Evolutionary conservation across 768 basidiomycete genomes (phyloP).

Genomic region (Serendipita sp.): DNA sequence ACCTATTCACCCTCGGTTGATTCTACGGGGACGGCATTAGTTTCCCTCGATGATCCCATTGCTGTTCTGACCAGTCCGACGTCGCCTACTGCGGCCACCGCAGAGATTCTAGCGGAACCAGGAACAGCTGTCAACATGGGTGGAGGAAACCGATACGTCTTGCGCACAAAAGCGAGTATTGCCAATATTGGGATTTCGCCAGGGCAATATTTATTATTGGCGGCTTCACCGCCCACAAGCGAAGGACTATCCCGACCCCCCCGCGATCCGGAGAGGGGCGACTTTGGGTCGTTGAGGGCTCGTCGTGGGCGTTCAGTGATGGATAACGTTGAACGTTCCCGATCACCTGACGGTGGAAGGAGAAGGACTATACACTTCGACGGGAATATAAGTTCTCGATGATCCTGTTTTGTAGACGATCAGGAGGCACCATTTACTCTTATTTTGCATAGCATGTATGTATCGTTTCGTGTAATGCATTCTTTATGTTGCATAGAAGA

Average conservation of each 20-base stretch:
- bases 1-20: constrained; percentile 39
- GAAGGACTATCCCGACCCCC: background rate
- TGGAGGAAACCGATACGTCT: background rate
- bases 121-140: background rate
- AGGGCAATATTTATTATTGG: background rate
- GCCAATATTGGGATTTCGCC: constrained; percentile 1
- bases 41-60: constrained; percentile 1
- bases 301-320: background rate
- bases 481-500: background rate
- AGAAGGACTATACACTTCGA: constrained; percentile 3
- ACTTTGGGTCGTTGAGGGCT: background rate
- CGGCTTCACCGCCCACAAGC: background rate
- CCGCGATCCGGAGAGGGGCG: background rate
- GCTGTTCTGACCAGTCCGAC: background rate
- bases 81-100: background rate
- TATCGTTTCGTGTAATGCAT: background rate
- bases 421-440: background rate
- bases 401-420: background rate
- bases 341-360: background rate
- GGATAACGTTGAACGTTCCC: background rate
- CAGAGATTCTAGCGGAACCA: background rate
- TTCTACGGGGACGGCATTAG: constrained; percentile 9
- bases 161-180: background rate
- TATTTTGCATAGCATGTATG: background rate
- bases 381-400: background rate